Evolutionary conservation across 2,329 filamentous ascomycete genomes (phyloP).

Genomic region (Phyllosticta citribraziliensis): DNA sequence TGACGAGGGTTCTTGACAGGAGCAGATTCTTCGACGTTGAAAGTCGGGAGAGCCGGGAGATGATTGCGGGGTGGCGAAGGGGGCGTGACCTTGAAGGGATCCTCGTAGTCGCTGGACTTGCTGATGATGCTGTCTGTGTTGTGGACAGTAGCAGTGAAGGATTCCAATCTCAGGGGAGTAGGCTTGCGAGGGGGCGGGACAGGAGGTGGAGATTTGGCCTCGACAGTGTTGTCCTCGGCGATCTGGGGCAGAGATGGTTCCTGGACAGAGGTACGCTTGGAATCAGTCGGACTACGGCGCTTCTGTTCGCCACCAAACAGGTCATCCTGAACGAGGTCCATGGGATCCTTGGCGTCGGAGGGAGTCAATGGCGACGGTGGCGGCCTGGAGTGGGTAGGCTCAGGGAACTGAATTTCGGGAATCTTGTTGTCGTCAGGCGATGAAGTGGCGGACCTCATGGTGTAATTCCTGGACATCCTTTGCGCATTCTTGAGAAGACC

Average conservation of each 20-base stretch:
- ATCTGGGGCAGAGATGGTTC: conserved; percentile 13
- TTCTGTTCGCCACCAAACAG: conserved; percentile 18
- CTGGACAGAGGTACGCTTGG: conserved; percentile 29
- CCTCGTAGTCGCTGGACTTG: conserved; percentile 45
- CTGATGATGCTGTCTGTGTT: conserved; percentile 35
- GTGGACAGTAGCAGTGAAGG: conserved; percentile 26
- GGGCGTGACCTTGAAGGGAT: conserved; percentile 41
- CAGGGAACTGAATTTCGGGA: conserved; percentile 26
- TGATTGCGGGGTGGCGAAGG: conserved; percentile 18
- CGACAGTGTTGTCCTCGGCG: conserved; percentile 12
- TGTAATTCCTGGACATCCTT: conserved; percentile 42
- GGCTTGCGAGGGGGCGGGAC: conserved; percentile 7
- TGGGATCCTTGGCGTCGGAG: background rate
- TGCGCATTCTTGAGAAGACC: conserved; percentile 48
- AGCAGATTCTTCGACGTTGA: background rate
- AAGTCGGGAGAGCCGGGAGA: background rate
- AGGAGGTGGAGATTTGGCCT: background rate
- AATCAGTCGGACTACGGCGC: conserved; percentile 22
- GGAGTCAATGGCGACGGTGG: background rate
- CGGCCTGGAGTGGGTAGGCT: conserved; percentile 15
- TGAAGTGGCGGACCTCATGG: conserved; percentile 14
- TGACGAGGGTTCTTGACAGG: conserved; percentile 1
- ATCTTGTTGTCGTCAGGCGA: conserved; percentile 22
- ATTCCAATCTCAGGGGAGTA: conserved; percentile 20
- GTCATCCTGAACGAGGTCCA: conserved; percentile 4